Conservation (phyloP, 495 filamentous ascomycete species). For the Neurospora sp. region DNA sequence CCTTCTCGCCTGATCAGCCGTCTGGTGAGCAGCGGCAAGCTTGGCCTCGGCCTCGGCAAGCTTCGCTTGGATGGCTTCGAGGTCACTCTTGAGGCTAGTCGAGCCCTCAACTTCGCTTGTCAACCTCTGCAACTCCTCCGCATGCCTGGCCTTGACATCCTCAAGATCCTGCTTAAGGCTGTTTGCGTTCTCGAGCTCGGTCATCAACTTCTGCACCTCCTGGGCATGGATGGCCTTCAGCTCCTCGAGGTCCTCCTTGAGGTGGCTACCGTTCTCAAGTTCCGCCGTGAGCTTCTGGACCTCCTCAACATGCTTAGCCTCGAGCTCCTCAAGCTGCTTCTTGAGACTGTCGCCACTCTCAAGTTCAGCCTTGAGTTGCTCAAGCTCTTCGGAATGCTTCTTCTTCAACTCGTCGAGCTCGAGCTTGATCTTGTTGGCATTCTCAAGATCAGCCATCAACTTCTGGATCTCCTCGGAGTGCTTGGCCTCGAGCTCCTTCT, state of each 20-base stretch:
- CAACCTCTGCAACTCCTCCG: conserved; percentile 19
- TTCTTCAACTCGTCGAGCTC: conserved; percentile 13
- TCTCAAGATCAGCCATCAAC: conserved; percentile 1
- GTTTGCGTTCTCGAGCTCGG: conserved; percentile 19
- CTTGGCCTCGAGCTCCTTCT: conserved; percentile 28
- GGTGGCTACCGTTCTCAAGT: conserved; percentile 18
- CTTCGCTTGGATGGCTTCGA: conserved; percentile 27
- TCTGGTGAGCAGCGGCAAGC: conserved; percentile 18
- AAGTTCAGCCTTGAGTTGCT: conserved; percentile 22
- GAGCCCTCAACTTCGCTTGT: conserved; percentile 29
- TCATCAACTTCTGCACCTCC: conserved; percentile 8
- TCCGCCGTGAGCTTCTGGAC: conserved; percentile 7
- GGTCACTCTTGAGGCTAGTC: conserved; percentile 19
- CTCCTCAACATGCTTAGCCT: conserved; percentile 22
- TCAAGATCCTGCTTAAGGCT: conserved; percentile 18
- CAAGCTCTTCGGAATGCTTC: conserved; percentile 20
- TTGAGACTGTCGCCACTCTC: conserved; percentile 1
- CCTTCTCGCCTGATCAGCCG: conserved; percentile 31
- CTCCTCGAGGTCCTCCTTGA: conserved; percentile 14
- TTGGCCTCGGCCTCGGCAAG: conserved; percentile 29
- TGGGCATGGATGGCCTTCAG: conserved; percentile 21
- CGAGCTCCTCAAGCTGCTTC: conserved; percentile 17
- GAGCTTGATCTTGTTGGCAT: neutral
- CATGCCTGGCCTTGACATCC: conserved; percentile 19
- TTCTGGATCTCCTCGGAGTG: conserved; percentile 24